Evolutionary conservation across 768 basidiomycete genomes (phyloP).

Genomic region (Suillus subluteus): DNA sequence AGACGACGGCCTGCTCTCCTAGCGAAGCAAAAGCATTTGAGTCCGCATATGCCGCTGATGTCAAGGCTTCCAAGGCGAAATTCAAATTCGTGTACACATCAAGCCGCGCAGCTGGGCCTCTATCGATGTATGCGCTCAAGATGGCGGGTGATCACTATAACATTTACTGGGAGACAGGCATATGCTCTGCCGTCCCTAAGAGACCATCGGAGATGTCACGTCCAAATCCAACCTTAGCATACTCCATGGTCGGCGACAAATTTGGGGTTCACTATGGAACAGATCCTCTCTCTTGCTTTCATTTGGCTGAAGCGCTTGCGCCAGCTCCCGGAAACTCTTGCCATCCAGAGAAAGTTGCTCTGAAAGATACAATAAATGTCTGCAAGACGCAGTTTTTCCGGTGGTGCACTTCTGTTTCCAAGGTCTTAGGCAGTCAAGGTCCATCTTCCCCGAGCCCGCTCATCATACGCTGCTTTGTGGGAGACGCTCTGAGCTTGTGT

Average conservation of each 20-base stretch:
- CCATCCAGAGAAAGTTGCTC: not conserved
- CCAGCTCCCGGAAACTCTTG: not conserved
- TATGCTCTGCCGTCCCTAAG: constrained; percentile 29
- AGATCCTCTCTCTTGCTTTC: constrained; percentile 35
- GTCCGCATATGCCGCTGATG: constrained; percentile 23
- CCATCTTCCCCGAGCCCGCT: constrained; percentile 15
- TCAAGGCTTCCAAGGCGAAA: constrained; percentile 16
- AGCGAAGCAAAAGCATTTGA: constrained; percentile 20
- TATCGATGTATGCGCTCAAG: constrained; percentile 17
- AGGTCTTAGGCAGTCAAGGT: constrained; percentile 13
- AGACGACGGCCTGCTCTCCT: constrained; percentile 17
- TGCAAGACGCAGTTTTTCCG: constrained; percentile 26
- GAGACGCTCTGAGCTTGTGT: constrained; percentile 33
- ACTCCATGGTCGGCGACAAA: constrained; percentile 24
- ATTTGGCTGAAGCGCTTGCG: constrained; percentile 33
- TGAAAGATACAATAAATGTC: not conserved
- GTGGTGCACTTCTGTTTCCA: constrained; percentile 29
- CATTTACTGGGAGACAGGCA: constrained; percentile 29
- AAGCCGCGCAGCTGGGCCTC: constrained; percentile 32
- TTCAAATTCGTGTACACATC: constrained; percentile 11
- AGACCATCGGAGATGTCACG: constrained; percentile 15
- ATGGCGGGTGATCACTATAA: constrained; percentile 24
- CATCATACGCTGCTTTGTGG: constrained; percentile 32
- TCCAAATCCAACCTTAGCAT: constrained; percentile 35
- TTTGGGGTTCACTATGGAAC: constrained; percentile 33